Percentiles rank a stretch among this genome's conserved stretches.
phyloP scores from a whole-genome alignment of 1,284 basidiomycete species.

The Rhodotorula sp. region DNA sequence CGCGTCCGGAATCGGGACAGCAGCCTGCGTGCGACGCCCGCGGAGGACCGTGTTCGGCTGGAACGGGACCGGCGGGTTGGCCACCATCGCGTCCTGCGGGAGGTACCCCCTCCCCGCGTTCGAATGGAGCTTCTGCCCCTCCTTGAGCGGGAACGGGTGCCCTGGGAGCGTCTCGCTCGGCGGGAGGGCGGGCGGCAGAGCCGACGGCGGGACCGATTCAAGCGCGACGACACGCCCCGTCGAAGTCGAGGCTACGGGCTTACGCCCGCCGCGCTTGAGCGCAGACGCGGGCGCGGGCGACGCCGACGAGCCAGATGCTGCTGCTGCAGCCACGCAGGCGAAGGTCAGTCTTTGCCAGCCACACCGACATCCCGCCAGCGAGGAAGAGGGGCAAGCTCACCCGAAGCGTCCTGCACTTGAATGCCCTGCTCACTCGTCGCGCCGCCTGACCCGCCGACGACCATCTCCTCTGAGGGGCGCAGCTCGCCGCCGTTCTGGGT shows the following conservation, averaged over 20 bases:
- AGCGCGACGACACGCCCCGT: constrained; percentile 3
- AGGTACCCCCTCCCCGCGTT: constrained; percentile 18
- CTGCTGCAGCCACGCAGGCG: neutral
- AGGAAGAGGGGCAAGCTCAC: neutral
- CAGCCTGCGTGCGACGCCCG: constrained; percentile 24
- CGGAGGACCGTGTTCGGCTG: constrained; percentile 30
- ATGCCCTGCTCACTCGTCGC: neutral
- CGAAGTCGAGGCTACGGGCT: neutral
- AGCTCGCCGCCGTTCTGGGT: neutral
- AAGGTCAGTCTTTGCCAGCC: neutral
- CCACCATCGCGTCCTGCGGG: constrained; percentile 22
- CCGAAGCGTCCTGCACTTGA: neutral
- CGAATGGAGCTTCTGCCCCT: neutral
- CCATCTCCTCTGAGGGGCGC: constrained; percentile 2
- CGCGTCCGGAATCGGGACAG: neutral
- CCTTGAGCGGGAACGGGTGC: constrained; percentile 11
- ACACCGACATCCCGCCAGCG: no score
- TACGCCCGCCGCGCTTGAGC: neutral
- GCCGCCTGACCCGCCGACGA: constrained; percentile 7
- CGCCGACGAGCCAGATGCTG: neutral
- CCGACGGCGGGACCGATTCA: neutral
- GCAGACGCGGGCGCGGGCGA: neutral
- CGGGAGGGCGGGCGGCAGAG: constrained; percentile 4
- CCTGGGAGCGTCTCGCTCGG: constrained; percentile 6
- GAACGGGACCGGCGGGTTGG: constrained; percentile 34